A percentile compares a stretch with the other conserved stretches of the same genome.
phyloP scores from a whole-genome alignment of 2,329 filamentous ascomycete genomes.

The Westerdykella aurantiaca region DNA sequence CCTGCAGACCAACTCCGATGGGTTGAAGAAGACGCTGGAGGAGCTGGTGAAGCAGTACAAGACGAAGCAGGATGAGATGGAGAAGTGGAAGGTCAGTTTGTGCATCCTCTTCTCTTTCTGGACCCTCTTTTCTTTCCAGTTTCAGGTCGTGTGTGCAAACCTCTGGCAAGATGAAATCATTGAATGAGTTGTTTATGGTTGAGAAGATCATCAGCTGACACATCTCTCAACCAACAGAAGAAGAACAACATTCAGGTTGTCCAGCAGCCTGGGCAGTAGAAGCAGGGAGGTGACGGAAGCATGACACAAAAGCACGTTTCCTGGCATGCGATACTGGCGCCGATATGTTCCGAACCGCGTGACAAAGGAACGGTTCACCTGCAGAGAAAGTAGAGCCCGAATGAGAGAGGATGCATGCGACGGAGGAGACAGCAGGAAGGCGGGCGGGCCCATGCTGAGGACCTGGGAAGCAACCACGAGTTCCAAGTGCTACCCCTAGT shows the following conservation, averaged over 20 bases:
- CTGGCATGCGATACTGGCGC: neutral
- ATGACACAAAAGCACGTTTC: neutral
- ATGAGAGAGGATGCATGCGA: neutral
- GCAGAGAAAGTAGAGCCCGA: neutral
- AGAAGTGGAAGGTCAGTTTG: conserved; percentile 87
- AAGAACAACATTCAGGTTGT: conserved; percentile 88
- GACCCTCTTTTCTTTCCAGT: neutral
- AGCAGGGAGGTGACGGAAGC: conserved; percentile 3
- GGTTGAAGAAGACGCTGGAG: conserved; percentile 87
- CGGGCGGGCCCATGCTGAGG: neutral
- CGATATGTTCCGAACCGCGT: conserved; percentile 11
- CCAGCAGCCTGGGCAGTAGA: conserved; percentile 53
- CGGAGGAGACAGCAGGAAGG: neutral
- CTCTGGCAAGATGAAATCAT: neutral
- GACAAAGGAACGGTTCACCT: conserved; percentile 7
- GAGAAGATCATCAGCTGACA: neutral
- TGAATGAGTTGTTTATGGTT: neutral
- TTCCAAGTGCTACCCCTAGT: no score
- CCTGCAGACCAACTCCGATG: conserved; percentile 88
- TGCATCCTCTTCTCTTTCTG: neutral
- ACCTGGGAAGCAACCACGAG: no score
- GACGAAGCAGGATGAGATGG: conserved; percentile 86
- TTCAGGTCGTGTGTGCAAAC: neutral
- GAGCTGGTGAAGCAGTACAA: conserved; percentile 97
- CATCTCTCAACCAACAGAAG: conserved; percentile 51